Evolutionary conservation across 768 basidiomycete species (phyloP).

Genomic region (Heimioporus sp.): DNA sequence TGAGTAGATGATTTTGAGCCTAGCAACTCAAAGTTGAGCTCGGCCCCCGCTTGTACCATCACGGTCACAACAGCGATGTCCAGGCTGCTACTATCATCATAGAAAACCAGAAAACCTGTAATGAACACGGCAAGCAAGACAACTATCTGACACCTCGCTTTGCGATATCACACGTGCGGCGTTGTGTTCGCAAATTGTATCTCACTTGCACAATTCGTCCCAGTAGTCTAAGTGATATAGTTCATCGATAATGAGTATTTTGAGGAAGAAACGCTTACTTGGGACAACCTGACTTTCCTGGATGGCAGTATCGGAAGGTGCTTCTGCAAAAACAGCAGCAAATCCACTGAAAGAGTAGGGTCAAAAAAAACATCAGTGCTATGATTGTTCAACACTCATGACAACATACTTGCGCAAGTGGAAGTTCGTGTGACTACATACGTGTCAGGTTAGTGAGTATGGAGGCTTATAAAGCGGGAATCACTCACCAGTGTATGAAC

Average conservation of each 20-base stretch:
- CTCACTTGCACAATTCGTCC: constrained; percentile 12
- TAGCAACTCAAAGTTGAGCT: background rate
- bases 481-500: constrained; percentile 22
- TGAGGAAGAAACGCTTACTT: constrained; percentile 2
- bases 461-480: background rate
- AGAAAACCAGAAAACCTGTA: background rate
- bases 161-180: background rate
- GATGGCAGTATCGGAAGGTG: constrained; percentile 6
- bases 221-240: constrained; percentile 4
- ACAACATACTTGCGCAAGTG: constrained; percentile 18
- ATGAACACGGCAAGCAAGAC: background rate
- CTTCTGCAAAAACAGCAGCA: constrained; percentile 20
- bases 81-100: background rate
- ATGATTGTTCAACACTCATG: background rate
- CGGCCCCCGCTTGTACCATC: background rate
- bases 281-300: constrained; percentile 15
- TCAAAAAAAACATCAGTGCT: background rate
- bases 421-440: constrained; percentile 20
- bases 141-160: background rate
- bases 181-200: background rate
- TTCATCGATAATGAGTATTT: background rate
- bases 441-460: background rate
- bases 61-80: too few species aligned
- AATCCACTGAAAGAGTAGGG: constrained; percentile 14
- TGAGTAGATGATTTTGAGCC: constrained; percentile 7